Conservation (phyloP, 352 stramenopile species). For the Phytophthora brassicae region DNA sequence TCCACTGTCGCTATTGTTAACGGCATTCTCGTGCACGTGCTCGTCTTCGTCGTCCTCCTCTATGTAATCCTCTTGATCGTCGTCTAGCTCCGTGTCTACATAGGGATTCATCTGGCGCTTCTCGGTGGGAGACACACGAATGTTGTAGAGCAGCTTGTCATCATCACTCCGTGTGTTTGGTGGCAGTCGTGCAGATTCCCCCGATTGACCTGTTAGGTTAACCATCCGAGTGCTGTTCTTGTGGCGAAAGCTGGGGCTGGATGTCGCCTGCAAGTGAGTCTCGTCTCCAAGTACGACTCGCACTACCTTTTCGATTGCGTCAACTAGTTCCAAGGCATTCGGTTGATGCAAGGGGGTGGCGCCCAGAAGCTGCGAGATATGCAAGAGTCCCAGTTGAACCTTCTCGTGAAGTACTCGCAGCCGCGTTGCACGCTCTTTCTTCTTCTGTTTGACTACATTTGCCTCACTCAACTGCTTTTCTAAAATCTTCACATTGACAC, state of each 20-base stretch:
- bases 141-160: slow-evolving; percentile 76
- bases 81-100: slow-evolving; percentile 34
- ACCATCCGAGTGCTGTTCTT: slow-evolving; percentile 73
- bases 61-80: slow-evolving; percentile 31
- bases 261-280: slow-evolving; percentile 50
- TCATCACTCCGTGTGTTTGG: slow-evolving; percentile 49
- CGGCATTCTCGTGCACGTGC: background rate
- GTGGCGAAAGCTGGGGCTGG: slow-evolving; percentile 55
- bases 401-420: slow-evolving; percentile 70
- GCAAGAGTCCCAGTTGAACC: slow-evolving; percentile 71
- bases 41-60: slow-evolving; percentile 29
- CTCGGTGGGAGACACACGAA: slow-evolving; percentile 58
- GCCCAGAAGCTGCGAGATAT: slow-evolving; percentile 79
- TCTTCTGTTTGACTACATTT: slow-evolving; percentile 54
- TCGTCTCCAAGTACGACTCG: slow-evolving; percentile 77
- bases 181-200: slow-evolving; percentile 30
- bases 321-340: slow-evolving; percentile 62
- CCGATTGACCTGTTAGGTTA: slow-evolving; percentile 25
- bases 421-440: slow-evolving; percentile 62
- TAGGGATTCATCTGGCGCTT: slow-evolving; percentile 70
- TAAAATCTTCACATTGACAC: slow-evolving; percentile 64
- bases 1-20: slow-evolving; percentile 15
- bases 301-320: slow-evolving; percentile 79
- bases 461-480: slow-evolving; percentile 66
- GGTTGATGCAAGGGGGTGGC: slow-evolving; percentile 43